Percentiles rank a stretch among this genome's conserved stretches.
These are phyloP conservation scores for Uronychia setigera DNA, from an alignment of 73 alveolate genomes.

Conservation along the genomic window DNA sequence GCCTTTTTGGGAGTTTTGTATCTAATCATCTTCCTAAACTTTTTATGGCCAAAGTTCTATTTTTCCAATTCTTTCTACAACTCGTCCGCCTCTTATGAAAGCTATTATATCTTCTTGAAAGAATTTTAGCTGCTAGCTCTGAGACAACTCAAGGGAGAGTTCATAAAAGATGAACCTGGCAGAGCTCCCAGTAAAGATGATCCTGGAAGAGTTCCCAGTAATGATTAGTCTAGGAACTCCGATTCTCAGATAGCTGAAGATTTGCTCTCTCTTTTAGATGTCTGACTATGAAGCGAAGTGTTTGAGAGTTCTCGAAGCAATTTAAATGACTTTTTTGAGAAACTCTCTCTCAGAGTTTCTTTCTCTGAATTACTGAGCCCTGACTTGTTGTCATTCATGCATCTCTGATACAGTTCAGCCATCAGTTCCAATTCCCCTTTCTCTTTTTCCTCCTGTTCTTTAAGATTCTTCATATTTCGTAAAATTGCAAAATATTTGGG, in stretches of 20 bases:
- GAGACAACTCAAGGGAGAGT: too few relatives aligned
- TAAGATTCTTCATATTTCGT: not conserved
- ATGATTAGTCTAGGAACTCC: too few relatives aligned
- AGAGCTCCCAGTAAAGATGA: too few relatives aligned
- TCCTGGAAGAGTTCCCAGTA: too few relatives aligned
- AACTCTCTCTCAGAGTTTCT: too few relatives aligned
- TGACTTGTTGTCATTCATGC: slow-evolving; percentile 3
- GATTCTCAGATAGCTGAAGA: not conserved
- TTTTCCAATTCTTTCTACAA: not conserved
- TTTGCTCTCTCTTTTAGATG: not conserved
- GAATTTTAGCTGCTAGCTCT: too few relatives aligned
- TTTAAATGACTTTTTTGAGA: not conserved
- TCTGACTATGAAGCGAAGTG: not conserved
- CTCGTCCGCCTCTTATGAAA: not conserved
- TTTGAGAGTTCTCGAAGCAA: not conserved
- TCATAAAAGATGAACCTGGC: too few relatives aligned
- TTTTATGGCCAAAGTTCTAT: not conserved
- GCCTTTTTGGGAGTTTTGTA: not conserved
- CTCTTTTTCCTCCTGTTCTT: not conserved
- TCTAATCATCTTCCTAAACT: not conserved
- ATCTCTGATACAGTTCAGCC: not conserved
- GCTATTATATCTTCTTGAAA: not conserved
- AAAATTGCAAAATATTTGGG: not conserved
- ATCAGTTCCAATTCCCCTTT: not conserved
- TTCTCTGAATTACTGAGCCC: too few relatives aligned